phyloP scores from a whole-genome alignment of 345 rosid genomes.

The Eucalyptus pauciflora region DNA sequence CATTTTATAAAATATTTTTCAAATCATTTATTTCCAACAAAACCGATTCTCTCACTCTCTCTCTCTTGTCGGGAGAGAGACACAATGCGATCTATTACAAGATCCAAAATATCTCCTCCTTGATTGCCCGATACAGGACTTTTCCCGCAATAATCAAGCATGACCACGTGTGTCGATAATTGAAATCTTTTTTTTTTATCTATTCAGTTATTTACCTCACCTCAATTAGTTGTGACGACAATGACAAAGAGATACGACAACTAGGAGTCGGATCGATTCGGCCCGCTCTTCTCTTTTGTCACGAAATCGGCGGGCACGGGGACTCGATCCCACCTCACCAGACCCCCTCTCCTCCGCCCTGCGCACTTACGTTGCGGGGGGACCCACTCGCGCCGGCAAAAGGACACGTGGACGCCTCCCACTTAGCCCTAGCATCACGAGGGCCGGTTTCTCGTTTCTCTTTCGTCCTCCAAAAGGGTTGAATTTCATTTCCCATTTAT shows the following conservation, averaged over 20 bases:
- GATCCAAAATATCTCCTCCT: too few species aligned
- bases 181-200: neutral
- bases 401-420: neutral
- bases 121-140: accelerated
- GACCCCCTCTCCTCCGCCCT: neutral
- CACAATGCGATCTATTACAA: too few species aligned
- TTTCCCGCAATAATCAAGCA: neutral
- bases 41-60: accelerated
- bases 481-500: neutral
- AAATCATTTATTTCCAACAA: too few species aligned
- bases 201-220: neutral
- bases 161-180: accelerated
- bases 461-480: neutral
- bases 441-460: neutral
- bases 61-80: accelerated
- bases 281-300: accelerated
- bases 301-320: neutral
- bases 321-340: neutral
- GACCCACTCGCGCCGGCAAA: neutral
- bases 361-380: neutral
- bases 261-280: accelerated
- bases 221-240: neutral
- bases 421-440: accelerated
- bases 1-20: accelerated
- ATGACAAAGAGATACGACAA: accelerated